Percentiles rank a stretch among this genome's conserved stretches.
Conservation (phyloP, 2,329 filamentous ascomycete genomes). For the Fusarium dimerum region DNA sequence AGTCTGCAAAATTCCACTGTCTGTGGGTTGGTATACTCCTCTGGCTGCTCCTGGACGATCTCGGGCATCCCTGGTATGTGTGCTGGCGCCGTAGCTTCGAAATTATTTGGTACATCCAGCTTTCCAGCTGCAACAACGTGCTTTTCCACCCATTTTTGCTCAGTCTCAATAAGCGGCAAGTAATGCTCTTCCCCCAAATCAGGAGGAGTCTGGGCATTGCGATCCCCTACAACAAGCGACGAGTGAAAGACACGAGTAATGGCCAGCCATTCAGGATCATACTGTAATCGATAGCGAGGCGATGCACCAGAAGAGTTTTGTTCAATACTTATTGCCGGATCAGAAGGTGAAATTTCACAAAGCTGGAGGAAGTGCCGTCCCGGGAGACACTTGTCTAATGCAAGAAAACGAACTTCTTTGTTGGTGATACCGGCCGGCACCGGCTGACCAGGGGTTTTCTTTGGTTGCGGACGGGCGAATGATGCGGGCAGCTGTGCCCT, state of each 20-base stretch:
- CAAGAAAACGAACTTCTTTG: slow-evolving; percentile 78
- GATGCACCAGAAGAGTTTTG: slow-evolving; percentile 19
- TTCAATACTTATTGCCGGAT: slow-evolving; percentile 29
- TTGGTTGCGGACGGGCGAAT: slow-evolving; percentile 54
- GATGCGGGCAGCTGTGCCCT: slow-evolving; percentile 76
- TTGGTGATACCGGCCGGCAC: slow-evolving; percentile 76
- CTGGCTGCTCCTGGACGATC: slow-evolving; percentile 62
- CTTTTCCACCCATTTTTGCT: slow-evolving; percentile 78
- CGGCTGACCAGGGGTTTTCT: slow-evolving; percentile 55
- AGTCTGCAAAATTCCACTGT: slow-evolving; percentile 80
- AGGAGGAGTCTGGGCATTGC: slow-evolving; percentile 50
- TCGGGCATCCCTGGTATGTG: slow-evolving; percentile 62
- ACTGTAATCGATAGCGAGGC: slow-evolving; percentile 63
- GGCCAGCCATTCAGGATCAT: slow-evolving; percentile 94
- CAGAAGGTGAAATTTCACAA: slow-evolving; percentile 58
- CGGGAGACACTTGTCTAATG: slow-evolving; percentile 87
- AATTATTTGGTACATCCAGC: slow-evolving; percentile 76
- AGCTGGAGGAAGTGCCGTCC: slow-evolving; percentile 82
- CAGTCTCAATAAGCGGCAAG: slow-evolving; percentile 63
- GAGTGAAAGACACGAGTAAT: slow-evolving; percentile 81
- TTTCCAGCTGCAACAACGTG: slow-evolving; percentile 65
- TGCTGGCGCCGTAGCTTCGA: slow-evolving; percentile 71
- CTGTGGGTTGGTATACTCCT: slow-evolving; percentile 85
- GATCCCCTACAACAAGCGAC: slow-evolving; percentile 64
- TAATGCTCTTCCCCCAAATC: slow-evolving; percentile 73